Base-by-base conservation (phyloP, 139 green algal species). In the Pseudopediastrum boryanum region DNA sequence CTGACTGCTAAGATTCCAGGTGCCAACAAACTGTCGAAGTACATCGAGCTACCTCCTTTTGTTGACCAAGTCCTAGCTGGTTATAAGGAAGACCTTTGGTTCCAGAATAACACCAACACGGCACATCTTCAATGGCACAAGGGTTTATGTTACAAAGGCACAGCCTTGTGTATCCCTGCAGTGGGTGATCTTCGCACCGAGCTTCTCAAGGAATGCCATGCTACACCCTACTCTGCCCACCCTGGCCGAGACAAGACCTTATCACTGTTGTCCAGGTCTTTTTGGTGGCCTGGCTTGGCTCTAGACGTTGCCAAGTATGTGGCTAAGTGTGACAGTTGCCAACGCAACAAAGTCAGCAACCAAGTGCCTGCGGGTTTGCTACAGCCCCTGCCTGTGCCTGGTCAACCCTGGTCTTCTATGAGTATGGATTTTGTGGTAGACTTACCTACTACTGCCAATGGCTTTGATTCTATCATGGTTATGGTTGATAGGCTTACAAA, bases 401-500 rank as follows among this genome's bases (percentile, higher is more conserved):
- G 27, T 25, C n/a, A 58, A 2, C 59, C 38, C 0, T 89, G 84
- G 80, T 29, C 65, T 0, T 67, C 52, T 7, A 33, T 89, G 1
- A 79, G 65, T 39, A 70, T 86, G 42, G 85, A 85, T 27, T 58
- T 86, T 1, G 83, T 89, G 25, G 78, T 69, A 10, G 38, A 54
- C 5, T 48, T 89, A 7, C 81, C 74, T n/a, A n/a, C 38, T 39
- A 85, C 85, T 21, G 33, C 36, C 7, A 23, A 35, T 50, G 81
- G 81, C 4, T 36, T 80, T 43, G 52, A 79, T 23, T 29, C 81
- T 7, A 85, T 89, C 25, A 36, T 84, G 27, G 78, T 84, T 0
- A 70, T 85, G 13, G 85, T 89, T 23, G 85, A 89, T 68, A 62
- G 77, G 0, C 71, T 89, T 1, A 81, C 74, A 27, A 87, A 89